A percentile compares a stretch with the other conserved stretches of the same genome.
Conservation (phyloP, 305 asterid genomes). For the Ajuga reptans region DNA sequence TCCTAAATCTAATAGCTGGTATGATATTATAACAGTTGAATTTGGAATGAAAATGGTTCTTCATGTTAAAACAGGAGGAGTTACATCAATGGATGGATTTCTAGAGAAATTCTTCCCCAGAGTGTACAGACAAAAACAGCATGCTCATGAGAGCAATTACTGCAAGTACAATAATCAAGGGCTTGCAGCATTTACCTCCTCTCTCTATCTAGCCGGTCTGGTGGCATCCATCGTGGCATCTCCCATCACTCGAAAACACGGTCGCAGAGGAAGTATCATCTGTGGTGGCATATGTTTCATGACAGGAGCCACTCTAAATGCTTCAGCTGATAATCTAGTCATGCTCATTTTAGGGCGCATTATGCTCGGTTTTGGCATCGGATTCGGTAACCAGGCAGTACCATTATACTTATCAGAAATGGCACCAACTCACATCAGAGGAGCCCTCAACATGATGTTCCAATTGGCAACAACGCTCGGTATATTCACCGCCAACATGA, state of each 20-base stretch:
- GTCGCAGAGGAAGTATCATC: slow-evolving; percentile 70
- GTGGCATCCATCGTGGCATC: slow-evolving; percentile 69
- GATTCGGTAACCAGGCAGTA: slow-evolving; percentile 97
- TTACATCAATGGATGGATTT: slow-evolving; percentile 87
- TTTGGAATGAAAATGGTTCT: no score
- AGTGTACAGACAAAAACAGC: slow-evolving; percentile 49
- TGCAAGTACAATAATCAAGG: slow-evolving; percentile 88
- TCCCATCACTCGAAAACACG: slow-evolving; percentile 56
- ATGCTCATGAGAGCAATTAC: slow-evolving; percentile 71
- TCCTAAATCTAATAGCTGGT: no score
- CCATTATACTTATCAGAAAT: slow-evolving; percentile 84
- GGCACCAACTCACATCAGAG: slow-evolving; percentile 91
- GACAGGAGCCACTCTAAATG: slow-evolving; percentile 64
- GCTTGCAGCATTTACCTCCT: slow-evolving; percentile 78
- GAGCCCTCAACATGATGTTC: slow-evolving; percentile 85
- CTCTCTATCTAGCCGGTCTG: slow-evolving; percentile 78
- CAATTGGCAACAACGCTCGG: slow-evolving; percentile 87
- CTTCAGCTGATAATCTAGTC: slow-evolving; percentile 54
- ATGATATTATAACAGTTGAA: no score
- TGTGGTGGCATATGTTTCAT: slow-evolving; percentile 75
- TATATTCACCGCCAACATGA: slow-evolving; percentile 90
- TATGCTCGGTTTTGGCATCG: slow-evolving; percentile 91
- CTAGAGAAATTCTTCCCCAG: slow-evolving; percentile 58
- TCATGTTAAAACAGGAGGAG: slow-evolving; percentile 57
- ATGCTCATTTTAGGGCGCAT: slow-evolving; percentile 81